Conservation (phyloP, 1,284 basidiomycete genomes). For the Microbotryum scabiosae region DNA sequence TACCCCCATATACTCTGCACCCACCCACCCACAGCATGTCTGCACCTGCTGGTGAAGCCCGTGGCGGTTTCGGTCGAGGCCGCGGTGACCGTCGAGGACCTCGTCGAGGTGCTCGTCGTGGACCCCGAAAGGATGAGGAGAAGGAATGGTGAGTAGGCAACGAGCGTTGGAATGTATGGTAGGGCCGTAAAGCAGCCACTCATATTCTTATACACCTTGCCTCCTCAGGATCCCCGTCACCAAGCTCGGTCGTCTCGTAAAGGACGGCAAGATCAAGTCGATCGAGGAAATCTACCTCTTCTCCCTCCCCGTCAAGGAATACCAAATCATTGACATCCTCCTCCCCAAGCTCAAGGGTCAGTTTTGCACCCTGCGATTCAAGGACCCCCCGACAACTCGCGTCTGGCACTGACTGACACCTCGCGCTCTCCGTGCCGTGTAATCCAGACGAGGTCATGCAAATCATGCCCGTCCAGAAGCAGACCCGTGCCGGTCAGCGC, state of each 20-base stretch:
- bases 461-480: conserved; percentile 99
- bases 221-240: conserved; percentile 83
- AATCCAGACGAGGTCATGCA: conserved; percentile 87
- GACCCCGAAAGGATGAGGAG: conserved; percentile 96
- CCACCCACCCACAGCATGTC: conserved; percentile 15
- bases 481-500: conserved; percentile 98
- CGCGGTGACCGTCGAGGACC: conserved; percentile 72
- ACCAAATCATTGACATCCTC: conserved; percentile 96
- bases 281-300: conserved; percentile 99
- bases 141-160: conserved; percentile 80
- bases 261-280: conserved; percentile 99
- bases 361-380: neutral
- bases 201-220: neutral
- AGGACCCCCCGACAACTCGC: neutral
- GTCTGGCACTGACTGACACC: neutral
- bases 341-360: conserved; percentile 83
- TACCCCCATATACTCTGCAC: neutral
- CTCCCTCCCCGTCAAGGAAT: conserved; percentile 98
- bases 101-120: conserved; percentile 83
- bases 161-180: neutral
- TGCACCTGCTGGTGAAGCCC: conserved; percentile 31
- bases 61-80: conserved; percentile 59
- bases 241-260: conserved; percentile 97
- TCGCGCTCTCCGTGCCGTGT: too few species aligned
- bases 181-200: neutral